Conservation (phyloP, 805 yeast species). For the Schwanniomyces occidentalis region DNA sequence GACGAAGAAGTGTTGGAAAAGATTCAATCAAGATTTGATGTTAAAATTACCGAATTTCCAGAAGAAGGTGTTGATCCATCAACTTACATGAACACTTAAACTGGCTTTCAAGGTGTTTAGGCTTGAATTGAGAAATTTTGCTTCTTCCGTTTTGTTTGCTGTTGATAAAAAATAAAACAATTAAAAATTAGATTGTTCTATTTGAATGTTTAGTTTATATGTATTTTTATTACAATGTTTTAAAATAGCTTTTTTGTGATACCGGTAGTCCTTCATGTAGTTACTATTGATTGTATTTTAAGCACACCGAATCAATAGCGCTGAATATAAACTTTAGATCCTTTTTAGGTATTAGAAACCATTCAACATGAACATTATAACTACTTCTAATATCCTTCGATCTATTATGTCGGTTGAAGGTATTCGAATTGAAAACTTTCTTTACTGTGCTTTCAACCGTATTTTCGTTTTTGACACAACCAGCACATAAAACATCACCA, state of each 20-base stretch:
- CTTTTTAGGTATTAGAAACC: conserved; percentile 54
- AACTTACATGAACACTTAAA: conserved; percentile 92
- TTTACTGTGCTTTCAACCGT: background rate
- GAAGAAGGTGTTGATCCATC: conserved; percentile 98
- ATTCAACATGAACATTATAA: conserved; percentile 50
- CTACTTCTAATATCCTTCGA: too few relatives aligned
- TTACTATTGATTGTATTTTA: conserved; percentile 4
- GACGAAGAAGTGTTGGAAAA: conserved; percentile 88
- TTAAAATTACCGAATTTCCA: conserved; percentile 91
- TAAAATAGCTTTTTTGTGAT: too few relatives aligned
- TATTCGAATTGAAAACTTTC: too few relatives aligned
- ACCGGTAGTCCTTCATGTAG: too few relatives aligned
- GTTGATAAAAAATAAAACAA: too few relatives aligned
- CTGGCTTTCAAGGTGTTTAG: background rate
- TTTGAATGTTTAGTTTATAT: too few relatives aligned
- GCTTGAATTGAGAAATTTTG: too few relatives aligned
- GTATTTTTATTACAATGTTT: too few relatives aligned
- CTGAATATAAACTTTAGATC: conserved; percentile 33
- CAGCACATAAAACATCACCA: conserved; percentile 50
- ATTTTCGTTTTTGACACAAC: conserved; percentile 28
- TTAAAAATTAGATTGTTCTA: too few relatives aligned
- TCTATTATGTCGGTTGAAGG: too few relatives aligned
- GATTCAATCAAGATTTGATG: conserved; percentile 97
- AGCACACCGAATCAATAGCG: conserved; percentile 31
- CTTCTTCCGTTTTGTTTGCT: too few relatives aligned